Evolutionary conservation across 257 asterid genomes (phyloP).

Genomic region (Plantago major): DNA sequence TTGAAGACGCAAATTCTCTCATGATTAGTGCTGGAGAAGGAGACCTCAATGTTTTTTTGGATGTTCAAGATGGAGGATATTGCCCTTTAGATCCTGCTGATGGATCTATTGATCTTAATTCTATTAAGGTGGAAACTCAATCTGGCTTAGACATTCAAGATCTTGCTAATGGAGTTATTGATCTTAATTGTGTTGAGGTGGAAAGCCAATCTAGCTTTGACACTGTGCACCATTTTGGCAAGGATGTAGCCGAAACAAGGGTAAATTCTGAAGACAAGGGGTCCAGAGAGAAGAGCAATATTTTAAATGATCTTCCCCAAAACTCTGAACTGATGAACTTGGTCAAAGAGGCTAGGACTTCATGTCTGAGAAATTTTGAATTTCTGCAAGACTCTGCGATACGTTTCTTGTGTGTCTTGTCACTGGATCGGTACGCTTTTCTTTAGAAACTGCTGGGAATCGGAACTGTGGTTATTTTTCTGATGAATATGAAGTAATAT

Average conservation of each 20-base stretch:
- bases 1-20: slow-evolving; percentile 45
- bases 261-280: slow-evolving; percentile 36
- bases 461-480: slow-evolving; percentile 6
- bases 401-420: slow-evolving; percentile 90
- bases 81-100: slow-evolving; percentile 32
- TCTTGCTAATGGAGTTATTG: slow-evolving; percentile 43
- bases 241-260: slow-evolving; percentile 30
- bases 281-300: slow-evolving; percentile 43
- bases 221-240: slow-evolving; percentile 25
- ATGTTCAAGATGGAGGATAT: slow-evolving; percentile 41
- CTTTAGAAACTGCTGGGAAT: slow-evolving; percentile 12
- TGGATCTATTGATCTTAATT: slow-evolving; percentile 42
- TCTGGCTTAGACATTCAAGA: slow-evolving; percentile 27
- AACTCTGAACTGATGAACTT: slow-evolving; percentile 70
- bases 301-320: slow-evolving; percentile 45
- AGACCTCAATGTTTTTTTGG: slow-evolving; percentile 29
- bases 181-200: slow-evolving; percentile 37
- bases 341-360: slow-evolving; percentile 77
- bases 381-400: slow-evolving; percentile 98
- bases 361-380: slow-evolving; percentile 86
- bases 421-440: slow-evolving; percentile 87
- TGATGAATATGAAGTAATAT: slow-evolving; percentile 13
- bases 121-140: slow-evolving; percentile 52
- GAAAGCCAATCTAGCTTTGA: slow-evolving; percentile 48
- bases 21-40: slow-evolving; percentile 34